phyloP scores from a whole-genome alignment of 257 asterid genomes.

The Solanum raphanifolium region DNA sequence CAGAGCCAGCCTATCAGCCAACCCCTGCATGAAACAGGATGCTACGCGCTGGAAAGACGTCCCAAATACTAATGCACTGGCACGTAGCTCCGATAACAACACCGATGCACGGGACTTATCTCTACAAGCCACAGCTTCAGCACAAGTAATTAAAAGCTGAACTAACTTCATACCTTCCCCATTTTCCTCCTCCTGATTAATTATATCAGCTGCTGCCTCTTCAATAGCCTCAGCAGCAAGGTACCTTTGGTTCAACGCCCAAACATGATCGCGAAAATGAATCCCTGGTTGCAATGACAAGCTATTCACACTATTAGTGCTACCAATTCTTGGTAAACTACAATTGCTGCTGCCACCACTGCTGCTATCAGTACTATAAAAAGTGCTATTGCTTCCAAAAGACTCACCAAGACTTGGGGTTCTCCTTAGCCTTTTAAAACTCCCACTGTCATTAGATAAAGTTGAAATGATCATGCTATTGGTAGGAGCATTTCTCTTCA shows the following conservation, averaged over 20 bases:
- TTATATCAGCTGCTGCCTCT: constrained; percentile 24
- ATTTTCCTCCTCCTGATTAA: constrained; percentile 10
- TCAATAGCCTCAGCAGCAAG: constrained; percentile 53
- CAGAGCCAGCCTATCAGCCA: constrained; percentile 49
- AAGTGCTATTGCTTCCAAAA: constrained; percentile 8
- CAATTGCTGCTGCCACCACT: constrained; percentile 8
- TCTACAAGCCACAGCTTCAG: constrained; percentile 78
- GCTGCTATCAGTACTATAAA: constrained; percentile 1
- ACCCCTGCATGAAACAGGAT: constrained; percentile 65
- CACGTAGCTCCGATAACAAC: constrained; percentile 49
- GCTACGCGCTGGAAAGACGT: constrained; percentile 87
- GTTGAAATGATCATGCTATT: constrained; percentile 29
- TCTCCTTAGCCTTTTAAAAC: constrained; percentile 34
- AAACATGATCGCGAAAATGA: constrained; percentile 62
- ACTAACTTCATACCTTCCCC: constrained; percentile 52
- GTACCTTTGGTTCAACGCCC: constrained; percentile 47
- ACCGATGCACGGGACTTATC: constrained; percentile 55
- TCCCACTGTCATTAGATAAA: constrained; percentile 26
- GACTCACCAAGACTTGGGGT: constrained; percentile 17
- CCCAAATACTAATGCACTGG: constrained; percentile 62
- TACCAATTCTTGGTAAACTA: constrained; percentile 24
- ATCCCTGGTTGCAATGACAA: constrained; percentile 12
- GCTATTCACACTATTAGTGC: constrained; percentile 32
- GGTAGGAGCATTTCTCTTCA: constrained; percentile 16
- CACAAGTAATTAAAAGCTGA: constrained; percentile 65